A percentile compares a stretch with the other conserved stretches of the same genome.
phyloP scores from a whole-genome alignment of 176 grass and related monocot genomes.

The Oropetium thomaeum region DNA sequence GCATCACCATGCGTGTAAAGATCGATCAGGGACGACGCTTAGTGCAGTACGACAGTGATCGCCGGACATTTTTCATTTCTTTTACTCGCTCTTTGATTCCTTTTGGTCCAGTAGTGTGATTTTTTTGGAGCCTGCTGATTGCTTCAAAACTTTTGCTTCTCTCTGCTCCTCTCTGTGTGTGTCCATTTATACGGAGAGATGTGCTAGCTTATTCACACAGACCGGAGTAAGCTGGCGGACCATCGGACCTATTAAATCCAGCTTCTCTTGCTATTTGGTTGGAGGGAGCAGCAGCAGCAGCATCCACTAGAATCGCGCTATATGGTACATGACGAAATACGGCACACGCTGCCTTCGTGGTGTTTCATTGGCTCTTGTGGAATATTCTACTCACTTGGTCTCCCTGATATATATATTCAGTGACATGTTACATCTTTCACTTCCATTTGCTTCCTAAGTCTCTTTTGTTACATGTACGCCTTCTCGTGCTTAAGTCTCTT shows the following conservation, averaged over 20 bases:
- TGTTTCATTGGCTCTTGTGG: slow-evolving; percentile 30
- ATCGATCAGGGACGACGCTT: too few relatives aligned
- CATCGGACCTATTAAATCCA: slow-evolving; percentile 9
- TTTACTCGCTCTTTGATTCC: not conserved
- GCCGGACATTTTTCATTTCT: slow-evolving; percentile 15
- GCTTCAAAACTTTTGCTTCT: slow-evolving; percentile 3
- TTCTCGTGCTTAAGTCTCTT: slow-evolving; percentile 28
- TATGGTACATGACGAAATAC: slow-evolving; percentile 33
- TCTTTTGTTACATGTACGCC: slow-evolving; percentile 33
- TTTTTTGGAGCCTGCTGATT: not conserved
- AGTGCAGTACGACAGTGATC: not conserved
- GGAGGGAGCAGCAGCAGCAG: not conserved
- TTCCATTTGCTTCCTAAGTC: slow-evolving; percentile 26
- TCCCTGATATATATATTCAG: slow-evolving; percentile 9
- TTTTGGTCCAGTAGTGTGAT: not conserved
- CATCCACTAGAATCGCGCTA: slow-evolving; percentile 2
- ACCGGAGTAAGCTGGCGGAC: slow-evolving; percentile 2
- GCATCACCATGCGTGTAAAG: not conserved
- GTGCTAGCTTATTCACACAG: not conserved
- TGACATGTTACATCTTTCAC: slow-evolving; percentile 38
- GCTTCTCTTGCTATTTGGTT: slow-evolving; percentile 8
- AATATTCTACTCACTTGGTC: slow-evolving; percentile 23
- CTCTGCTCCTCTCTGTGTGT: not conserved
- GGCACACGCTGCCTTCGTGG: slow-evolving; percentile 7
- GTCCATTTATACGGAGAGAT: not conserved